phyloP scores from a whole-genome alignment of 2,329 filamentous ascomycete species.

The Alternaria dauci region DNA sequence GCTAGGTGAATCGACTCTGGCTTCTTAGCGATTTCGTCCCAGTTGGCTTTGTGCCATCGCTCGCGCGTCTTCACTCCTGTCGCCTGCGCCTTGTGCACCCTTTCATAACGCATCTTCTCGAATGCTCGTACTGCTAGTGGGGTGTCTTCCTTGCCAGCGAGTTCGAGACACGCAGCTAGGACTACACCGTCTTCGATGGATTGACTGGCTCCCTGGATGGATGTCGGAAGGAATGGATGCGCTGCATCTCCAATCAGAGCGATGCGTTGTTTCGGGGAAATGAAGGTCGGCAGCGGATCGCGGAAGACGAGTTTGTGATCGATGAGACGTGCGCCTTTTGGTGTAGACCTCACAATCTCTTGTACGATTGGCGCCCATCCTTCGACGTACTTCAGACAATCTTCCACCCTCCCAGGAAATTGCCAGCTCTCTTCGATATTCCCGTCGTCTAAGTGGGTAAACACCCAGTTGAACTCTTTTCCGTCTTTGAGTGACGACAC shows the following conservation, averaged over 20 bases:
- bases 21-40: constrained; percentile 35
- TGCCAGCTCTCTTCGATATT: constrained; percentile 49
- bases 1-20: constrained; percentile 42
- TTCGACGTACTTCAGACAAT: constrained; percentile 43
- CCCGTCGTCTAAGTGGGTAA: constrained; percentile 51
- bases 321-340: constrained; percentile 49
- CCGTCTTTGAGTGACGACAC: constrained; percentile 47
- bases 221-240: constrained; percentile 63
- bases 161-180: constrained; percentile 36
- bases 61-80: constrained; percentile 43
- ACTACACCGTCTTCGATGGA: constrained; percentile 60
- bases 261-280: constrained; percentile 58
- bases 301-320: constrained; percentile 65
- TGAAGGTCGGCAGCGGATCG: constrained; percentile 62
- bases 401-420: constrained; percentile 42
- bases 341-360: constrained; percentile 47
- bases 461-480: constrained; percentile 50
- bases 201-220: constrained; percentile 63
- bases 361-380: constrained; percentile 43
- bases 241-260: constrained; percentile 63
- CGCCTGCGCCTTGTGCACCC: constrained; percentile 41
- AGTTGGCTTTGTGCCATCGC: constrained; percentile 44
- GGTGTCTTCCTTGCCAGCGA: constrained; percentile 38
- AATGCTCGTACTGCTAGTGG: constrained; percentile 38
- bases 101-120: constrained; percentile 44